Evolutionary conservation across 2,329 filamentous ascomycete genomes (phyloP), one percentile per base, ranked within the genome.

Genomic region (Aspergillus sp.): DNA sequence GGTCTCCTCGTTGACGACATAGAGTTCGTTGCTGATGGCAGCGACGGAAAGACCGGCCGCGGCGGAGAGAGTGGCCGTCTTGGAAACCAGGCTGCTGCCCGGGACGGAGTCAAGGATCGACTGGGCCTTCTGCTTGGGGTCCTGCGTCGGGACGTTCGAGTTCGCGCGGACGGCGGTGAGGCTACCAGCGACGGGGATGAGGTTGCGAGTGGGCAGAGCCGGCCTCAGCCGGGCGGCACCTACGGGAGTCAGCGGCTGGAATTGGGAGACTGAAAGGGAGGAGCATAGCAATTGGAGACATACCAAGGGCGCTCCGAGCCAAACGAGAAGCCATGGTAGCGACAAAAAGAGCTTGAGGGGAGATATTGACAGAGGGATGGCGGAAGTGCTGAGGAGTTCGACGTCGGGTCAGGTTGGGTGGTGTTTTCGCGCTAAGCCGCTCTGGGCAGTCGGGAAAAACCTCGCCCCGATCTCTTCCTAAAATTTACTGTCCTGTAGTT

Each of bases 1-100:
- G 44, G 88, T 83, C 74, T 98, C 91, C 75, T 98, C 91, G 72
- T 98, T 98, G 69, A 98, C 75, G 63, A 98, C 86, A 69, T 95
- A 96, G 74, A 96, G 86, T 78, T 98, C 91, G 71, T 93, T 98
- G 80, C 84, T 93, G 69, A 98, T 86, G 58, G 86, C 91, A 61
- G 91, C 93, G 64, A 93, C 76, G 57, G 84, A 88, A 53, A 93
- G 68, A 69, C 83, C 89, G 57, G 91, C 85, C 47, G 82, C 81
- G 54, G 86, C 88, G 59, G 89, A 96, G 57, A 98, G 82, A 61
- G 95, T 89, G 57, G 91, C 91, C 51, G 86, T 86, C 81, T 98
- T 98, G 67, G 86, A 93, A 60, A 93, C 71, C 47, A 95, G 72
- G 59, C 75, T 89, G 76, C 77, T 94, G 53, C 93, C 91, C 56